phyloP scores from a whole-genome alignment of 805 yeast species.

The Jamesozyma lodderae region DNA sequence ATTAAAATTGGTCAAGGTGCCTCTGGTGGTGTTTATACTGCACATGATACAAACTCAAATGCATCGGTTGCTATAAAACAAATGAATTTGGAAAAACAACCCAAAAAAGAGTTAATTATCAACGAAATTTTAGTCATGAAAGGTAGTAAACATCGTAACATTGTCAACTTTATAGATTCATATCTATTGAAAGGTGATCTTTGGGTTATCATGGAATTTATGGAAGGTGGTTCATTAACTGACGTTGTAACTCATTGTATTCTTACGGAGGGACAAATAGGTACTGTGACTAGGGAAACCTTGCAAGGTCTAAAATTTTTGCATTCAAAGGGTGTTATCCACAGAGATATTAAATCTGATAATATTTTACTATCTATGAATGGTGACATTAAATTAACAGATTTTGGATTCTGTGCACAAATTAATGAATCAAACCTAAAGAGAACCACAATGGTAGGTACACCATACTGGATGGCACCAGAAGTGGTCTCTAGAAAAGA shows the following conservation, averaged over 20 bases:
- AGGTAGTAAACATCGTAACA: slow-evolving; percentile 80
- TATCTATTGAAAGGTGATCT: slow-evolving; percentile 67
- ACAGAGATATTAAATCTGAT: slow-evolving; percentile 93
- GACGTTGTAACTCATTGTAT: slow-evolving; percentile 87
- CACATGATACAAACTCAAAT: slow-evolving; percentile 49
- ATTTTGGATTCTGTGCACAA: slow-evolving; percentile 95
- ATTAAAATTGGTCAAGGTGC: slow-evolving; percentile 97
- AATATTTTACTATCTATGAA: slow-evolving; percentile 73
- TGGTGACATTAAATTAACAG: slow-evolving; percentile 91
- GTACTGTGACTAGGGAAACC: slow-evolving; percentile 89
- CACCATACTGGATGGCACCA: slow-evolving; percentile 99
- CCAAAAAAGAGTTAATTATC: slow-evolving; percentile 88
- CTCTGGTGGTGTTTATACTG: slow-evolving; percentile 92
- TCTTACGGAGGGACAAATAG: slow-evolving; percentile 90
- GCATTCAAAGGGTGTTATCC: slow-evolving; percentile 88
- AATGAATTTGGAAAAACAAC: slow-evolving; percentile 91
- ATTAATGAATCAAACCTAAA: slow-evolving; percentile 71
- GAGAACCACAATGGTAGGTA: slow-evolving; percentile 97
- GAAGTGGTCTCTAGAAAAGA: slow-evolving; percentile 93
- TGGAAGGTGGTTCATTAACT: slow-evolving; percentile 97
- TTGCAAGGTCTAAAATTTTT: slow-evolving; percentile 76
- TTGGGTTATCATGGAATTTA: slow-evolving; percentile 98
- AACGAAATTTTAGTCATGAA: slow-evolving; percentile 95
- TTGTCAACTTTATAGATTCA: slow-evolving; percentile 88
- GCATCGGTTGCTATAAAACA: slow-evolving; percentile 87